Percentiles rank a stretch among this genome's conserved stretches.
These are phyloP conservation scores for Sclerotinia sclerotiorum DNA, from an alignment of 2,329 filamentous ascomycete genomes.

Conservation along the genomic window DNA sequence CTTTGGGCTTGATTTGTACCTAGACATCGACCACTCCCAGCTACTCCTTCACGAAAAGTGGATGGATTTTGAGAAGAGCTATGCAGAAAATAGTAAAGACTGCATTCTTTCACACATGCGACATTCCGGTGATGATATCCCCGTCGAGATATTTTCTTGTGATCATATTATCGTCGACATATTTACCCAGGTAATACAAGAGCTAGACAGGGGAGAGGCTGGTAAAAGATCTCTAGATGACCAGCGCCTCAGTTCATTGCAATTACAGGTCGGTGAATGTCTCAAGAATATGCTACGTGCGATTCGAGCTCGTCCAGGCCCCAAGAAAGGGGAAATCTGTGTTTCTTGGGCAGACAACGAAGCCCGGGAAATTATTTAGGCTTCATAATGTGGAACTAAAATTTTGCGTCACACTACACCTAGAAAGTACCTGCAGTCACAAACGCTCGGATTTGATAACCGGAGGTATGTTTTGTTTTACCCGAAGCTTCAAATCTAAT, in stretches of 20 bases:
- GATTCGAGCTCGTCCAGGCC: not conserved
- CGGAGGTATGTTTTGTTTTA: not conserved
- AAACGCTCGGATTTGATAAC: not conserved
- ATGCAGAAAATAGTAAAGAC: slow-evolving; percentile 18
- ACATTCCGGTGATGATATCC: not conserved
- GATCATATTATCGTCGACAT: slow-evolving; percentile 27
- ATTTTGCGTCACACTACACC: not conserved
- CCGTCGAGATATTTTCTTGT: slow-evolving; percentile 21
- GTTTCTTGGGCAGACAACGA: slow-evolving; percentile 4
- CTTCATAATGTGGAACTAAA: not conserved
- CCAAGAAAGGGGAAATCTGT: not conserved
- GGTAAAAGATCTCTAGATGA: not conserved
- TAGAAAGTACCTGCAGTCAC: not conserved
- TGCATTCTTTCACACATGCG: slow-evolving; percentile 14
- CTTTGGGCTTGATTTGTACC: slow-evolving; percentile 29
- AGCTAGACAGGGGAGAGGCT: not conserved
- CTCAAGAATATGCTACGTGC: not conserved
- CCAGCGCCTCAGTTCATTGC: not conserved
- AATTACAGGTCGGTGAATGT: not conserved
- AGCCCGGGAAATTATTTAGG: not conserved
- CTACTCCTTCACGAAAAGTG: slow-evolving; percentile 36
- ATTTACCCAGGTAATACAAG: slow-evolving; percentile 16
- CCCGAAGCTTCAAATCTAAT: not conserved
- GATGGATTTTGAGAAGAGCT: slow-evolving; percentile 30
- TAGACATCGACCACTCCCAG: not conserved